phyloP scores from a whole-genome alignment of 495 filamentous ascomycete species.

The Daldinia childiae region DNA sequence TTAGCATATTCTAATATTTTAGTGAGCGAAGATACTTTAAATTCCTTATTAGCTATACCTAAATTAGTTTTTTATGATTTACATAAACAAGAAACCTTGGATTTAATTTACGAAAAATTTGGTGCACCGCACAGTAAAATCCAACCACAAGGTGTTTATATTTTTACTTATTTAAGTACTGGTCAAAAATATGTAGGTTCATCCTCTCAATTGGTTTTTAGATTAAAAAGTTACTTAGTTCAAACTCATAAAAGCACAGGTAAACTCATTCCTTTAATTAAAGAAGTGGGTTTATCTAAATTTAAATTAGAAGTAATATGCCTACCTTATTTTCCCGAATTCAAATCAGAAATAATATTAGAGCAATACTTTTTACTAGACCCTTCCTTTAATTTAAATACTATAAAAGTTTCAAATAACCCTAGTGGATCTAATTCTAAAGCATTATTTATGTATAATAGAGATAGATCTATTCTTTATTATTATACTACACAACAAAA shows the following conservation, averaged over 20 bases:
- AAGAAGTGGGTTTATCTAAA: slow-evolving; percentile 15
- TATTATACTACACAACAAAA: slow-evolving; percentile 12
- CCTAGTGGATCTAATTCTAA: slow-evolving; percentile 17
- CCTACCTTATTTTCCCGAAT: slow-evolving; percentile 9
- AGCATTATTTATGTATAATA: slow-evolving; percentile 11
- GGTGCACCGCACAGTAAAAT: slow-evolving; percentile 10
- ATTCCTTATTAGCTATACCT: slow-evolving; percentile 16
- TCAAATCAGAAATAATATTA: slow-evolving; percentile 10
- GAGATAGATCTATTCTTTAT: slow-evolving; percentile 8
- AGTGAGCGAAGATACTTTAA: slow-evolving; percentile 11
- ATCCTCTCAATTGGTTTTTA: slow-evolving; percentile 9
- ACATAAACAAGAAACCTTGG: slow-evolving; percentile 14
- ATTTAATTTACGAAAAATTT: slow-evolving; percentile 12
- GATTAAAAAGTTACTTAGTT: slow-evolving; percentile 14
- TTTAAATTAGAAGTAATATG: slow-evolving; percentile 19
- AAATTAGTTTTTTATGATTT: slow-evolving; percentile 8
- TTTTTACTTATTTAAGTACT: slow-evolving; percentile 16
- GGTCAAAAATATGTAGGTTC: slow-evolving; percentile 18
- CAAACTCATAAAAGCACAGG: slow-evolving; percentile 11
- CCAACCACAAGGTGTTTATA: slow-evolving; percentile 8
- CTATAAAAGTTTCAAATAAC: slow-evolving; percentile 13
- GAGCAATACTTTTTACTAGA: slow-evolving; percentile 17
- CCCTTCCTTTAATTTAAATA: slow-evolving; percentile 18
- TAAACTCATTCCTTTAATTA: slow-evolving; percentile 10
- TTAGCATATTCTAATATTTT: slow-evolving; percentile 10